Conservation (phyloP, 2,329 filamentous ascomycete species). For the Penicillium hesseltinei region DNA sequence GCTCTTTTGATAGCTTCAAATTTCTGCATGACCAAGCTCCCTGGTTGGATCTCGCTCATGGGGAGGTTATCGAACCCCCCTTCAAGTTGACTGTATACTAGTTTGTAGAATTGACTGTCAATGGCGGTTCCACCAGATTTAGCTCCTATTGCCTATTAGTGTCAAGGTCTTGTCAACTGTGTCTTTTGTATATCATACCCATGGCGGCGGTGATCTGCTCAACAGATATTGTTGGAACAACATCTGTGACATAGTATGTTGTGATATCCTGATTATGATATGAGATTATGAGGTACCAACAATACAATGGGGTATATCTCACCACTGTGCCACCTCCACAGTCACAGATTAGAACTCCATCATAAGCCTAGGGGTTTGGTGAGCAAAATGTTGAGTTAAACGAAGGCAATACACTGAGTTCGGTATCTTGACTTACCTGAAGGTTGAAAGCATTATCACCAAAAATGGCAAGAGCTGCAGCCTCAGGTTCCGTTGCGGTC, state of each 20-base stretch:
- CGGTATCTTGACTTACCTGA: background rate
- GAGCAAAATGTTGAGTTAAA: background rate
- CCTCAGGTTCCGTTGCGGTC: background rate
- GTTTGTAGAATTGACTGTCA: background rate
- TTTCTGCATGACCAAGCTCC: background rate
- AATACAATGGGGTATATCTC: background rate
- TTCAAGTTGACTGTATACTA: background rate
- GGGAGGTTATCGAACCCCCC: background rate
- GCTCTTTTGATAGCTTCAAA: background rate
- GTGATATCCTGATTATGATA: background rate
- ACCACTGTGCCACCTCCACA: background rate
- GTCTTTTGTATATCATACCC: background rate
- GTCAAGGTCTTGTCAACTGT: too few relatives aligned
- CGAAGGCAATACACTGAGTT: too few relatives aligned
- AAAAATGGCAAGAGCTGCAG: background rate
- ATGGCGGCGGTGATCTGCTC: background rate
- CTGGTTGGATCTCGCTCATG: background rate
- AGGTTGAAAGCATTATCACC: background rate
- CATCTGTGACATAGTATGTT: background rate
- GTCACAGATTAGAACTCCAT: background rate
- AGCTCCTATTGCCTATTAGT: background rate
- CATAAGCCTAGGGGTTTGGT: background rate
- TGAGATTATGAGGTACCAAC: background rate
- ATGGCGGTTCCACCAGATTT: background rate
- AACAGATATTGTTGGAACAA: background rate